Percentiles rank a stretch among this genome's conserved stretches.
phyloP scores from a whole-genome alignment of 2,329 filamentous ascomycete species.

The Lachnellula suecica region DNA sequence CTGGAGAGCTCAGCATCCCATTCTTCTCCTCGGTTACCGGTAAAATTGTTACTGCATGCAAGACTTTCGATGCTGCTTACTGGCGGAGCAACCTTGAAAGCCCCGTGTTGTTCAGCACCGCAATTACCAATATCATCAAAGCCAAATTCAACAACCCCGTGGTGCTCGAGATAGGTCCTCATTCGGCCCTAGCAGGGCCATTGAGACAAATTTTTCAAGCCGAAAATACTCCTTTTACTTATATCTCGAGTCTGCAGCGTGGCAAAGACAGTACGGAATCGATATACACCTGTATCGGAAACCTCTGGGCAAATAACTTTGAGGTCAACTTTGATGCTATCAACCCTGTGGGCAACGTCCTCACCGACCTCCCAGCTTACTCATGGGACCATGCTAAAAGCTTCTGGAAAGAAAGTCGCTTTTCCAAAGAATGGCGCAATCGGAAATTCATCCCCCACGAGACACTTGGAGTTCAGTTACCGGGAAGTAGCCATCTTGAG shows the following conservation, averaged over 20 bases:
- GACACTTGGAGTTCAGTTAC: slow-evolving; percentile 24
- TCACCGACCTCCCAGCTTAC: slow-evolving; percentile 48
- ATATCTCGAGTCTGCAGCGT: slow-evolving; percentile 37
- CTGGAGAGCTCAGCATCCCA: not conserved
- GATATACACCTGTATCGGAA: not conserved
- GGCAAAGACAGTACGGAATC: not conserved
- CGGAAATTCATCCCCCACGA: slow-evolving; percentile 43
- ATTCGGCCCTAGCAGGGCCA: slow-evolving; percentile 6
- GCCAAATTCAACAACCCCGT: not conserved
- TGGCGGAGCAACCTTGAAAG: slow-evolving; percentile 45
- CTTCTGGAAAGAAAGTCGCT: slow-evolving; percentile 52
- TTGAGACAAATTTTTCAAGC: slow-evolving; percentile 3
- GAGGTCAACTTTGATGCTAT: not conserved
- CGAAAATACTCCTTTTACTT: slow-evolving; percentile 18
- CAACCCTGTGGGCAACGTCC: not conserved
- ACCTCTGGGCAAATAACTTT: too few relatives aligned
- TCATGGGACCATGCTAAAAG: slow-evolving; percentile 49
- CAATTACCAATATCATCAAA: slow-evolving; percentile 8
- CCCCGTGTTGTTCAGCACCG: slow-evolving; percentile 41
- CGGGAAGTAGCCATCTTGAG: slow-evolving; percentile 19
- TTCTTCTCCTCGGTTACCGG: not conserved
- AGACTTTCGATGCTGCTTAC: slow-evolving; percentile 29
- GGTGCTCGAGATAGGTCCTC: slow-evolving; percentile 12
- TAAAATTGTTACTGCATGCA: not conserved
- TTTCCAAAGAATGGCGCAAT: slow-evolving; percentile 43